Evolutionary conservation across 176 grass and related monocot species (phyloP), one percentile per base, ranked within the genome.

Genomic region (Phoenix roebelenii): DNA sequence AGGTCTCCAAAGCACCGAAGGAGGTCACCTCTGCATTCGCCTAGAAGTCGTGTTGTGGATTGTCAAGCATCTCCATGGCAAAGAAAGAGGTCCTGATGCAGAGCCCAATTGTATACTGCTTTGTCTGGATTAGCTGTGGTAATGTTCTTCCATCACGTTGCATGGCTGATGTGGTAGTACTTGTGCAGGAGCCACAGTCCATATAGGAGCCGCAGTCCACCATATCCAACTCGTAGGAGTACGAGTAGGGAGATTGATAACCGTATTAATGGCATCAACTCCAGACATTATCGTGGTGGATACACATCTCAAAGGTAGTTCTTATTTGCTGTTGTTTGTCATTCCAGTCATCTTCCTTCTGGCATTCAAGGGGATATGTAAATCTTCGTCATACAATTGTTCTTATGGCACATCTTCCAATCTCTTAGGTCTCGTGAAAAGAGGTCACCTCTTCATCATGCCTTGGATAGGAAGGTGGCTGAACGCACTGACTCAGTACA

Each of bases 111-210:
- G 35, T 44, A 3, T 44, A 44, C 35, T 44, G 9, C 10, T 44
- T 14, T 44, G 6, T 44, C 35, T 44, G 10, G 35, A 44, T 44
- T 44, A 44, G 35, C 35, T 44, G 35, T 44, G 35, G 2, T 44
- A 44, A 14, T 44, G 35, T 44, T 44, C 35, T 44, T 44, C 9
- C 35, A 44, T 44, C 35, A 12, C 10, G 2, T 12, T 44, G 35
- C 35, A 3, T 63, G 18, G 56, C 23, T 54, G 52, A 53, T 26
- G 19, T 5, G 23, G 10, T 22, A 16, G 35, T 28, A 48, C 68
- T 26, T 48, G 51, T 92, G 39, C 57, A 85, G 88, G 70, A 81
- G 76, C 68, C 67, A 15, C n/a, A 92, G 79, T 80, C 87, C 81
- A 48, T 24, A 71, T 60, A 64, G 7, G 68, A 83, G 55, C 18